Evolutionary conservation across 108 stramenopile genomes (phyloP).

Genomic region (Pseudonitzschia multiseries): DNA sequence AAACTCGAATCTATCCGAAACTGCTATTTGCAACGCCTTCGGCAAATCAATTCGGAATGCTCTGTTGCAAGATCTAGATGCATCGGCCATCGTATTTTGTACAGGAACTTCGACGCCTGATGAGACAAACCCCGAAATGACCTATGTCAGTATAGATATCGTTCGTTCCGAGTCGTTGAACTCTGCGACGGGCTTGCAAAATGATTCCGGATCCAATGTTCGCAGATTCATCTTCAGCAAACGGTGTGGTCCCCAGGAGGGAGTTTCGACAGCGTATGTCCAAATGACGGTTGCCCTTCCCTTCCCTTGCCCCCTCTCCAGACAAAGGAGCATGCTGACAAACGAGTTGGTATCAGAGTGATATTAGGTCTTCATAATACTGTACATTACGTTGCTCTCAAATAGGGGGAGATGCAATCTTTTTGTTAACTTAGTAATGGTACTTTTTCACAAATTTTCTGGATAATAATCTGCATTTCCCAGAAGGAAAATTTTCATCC

Average conservation of each 20-base stretch:
- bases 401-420: too few relatives aligned
- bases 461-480: slow-evolving; percentile 1
- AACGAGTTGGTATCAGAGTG: slow-evolving; percentile 23
- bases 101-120: slow-evolving; percentile 16
- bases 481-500: slow-evolving; percentile 37
- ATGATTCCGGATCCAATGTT: slow-evolving; percentile 16
- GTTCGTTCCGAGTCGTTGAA: slow-evolving; percentile 15
- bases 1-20: slow-evolving; percentile 37
- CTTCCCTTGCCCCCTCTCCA: slow-evolving; percentile 76
- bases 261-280: slow-evolving; percentile 40
- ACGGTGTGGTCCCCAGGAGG: slow-evolving; percentile 28
- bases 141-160: slow-evolving; percentile 45
- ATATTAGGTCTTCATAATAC: neutral
- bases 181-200: neutral
- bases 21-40: slow-evolving; percentile 53
- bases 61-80: slow-evolving; percentile 37
- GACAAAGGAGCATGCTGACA: slow-evolving; percentile 68
- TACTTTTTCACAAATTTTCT: neutral
- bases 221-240: slow-evolving; percentile 26
- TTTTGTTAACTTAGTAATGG: neutral
- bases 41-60: slow-evolving; percentile 50
- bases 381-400: neutral
- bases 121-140: slow-evolving; percentile 22
- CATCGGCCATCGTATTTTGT: slow-evolving; percentile 29
- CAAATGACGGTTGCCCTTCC: slow-evolving; percentile 72